Evolutionary conservation across 192 early-diverging fungal genomes (phyloP), one percentile per base, ranked within the genome.

Genomic region (Polychytrium aggregatum): DNA sequence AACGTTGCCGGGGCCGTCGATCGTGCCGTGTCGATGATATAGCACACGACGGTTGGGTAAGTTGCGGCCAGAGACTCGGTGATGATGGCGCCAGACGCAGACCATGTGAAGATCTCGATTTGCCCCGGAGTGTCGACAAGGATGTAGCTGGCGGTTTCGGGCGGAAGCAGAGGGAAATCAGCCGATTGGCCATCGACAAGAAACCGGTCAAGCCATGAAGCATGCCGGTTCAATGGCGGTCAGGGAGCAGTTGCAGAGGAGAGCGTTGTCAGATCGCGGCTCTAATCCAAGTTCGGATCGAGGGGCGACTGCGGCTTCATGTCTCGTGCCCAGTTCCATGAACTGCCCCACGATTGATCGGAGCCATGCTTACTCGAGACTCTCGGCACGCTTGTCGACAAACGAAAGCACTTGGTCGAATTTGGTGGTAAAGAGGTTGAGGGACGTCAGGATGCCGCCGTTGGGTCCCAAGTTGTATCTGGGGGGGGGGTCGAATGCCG

Each of bases 71-170:
- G 59, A 0, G 90, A 83, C 50, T 92, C 90, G 1, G 90, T 95
- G 53, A 98, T 95, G 52, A 98, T 95, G 28, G 86, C 69, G 11
- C 94, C 94, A 18, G 86, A 88, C 7, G 94, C 94, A 36, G 89
- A 92, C 94, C 94, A 98, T 16, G 94, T 98, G 60, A 98, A 98
- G 49, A 95, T 93, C 67, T 98, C 94, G 56, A 98, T 98, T 63
- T 98, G 94, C 13, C 94, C 94, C 31, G 94, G 94, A 13, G 94
- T 98, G 62, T 98, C 94, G 36, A 89, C 70, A 21, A 90, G 60
- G 37, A 90, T 76, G 57, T 88, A 79, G 46, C 85, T 87, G 63
- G 10, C 35, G 14, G 44, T n/a, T n/a, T n/a, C n/a, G n/a, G n/a
- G n/a, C n/a, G n/a, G n/a, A n/a, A n/a, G n/a, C n/a, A n/a, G n/a